phyloP scores from a whole-genome alignment of 495 filamentous ascomycete genomes.

The Penicillium argentinense region DNA sequence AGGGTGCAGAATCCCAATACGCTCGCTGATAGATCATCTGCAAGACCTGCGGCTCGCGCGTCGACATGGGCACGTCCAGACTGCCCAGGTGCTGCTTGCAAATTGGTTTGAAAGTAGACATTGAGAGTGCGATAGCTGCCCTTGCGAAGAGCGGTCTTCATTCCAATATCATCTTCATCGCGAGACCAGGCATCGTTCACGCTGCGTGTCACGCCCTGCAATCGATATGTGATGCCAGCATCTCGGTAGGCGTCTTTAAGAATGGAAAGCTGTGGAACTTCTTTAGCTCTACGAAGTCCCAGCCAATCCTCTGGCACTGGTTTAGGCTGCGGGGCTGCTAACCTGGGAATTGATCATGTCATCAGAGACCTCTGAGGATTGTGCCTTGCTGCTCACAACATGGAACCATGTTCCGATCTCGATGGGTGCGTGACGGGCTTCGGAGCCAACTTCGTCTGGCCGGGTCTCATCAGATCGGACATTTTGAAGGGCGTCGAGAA shows the following conservation, averaged over 20 bases:
- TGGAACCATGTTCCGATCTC: slow-evolving; percentile 53
- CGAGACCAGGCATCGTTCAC: slow-evolving; percentile 69
- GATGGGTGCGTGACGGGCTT: slow-evolving; percentile 31
- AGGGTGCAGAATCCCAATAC: slow-evolving; percentile 53
- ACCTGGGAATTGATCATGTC: slow-evolving; percentile 47
- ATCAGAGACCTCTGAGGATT: slow-evolving; percentile 32
- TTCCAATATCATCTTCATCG: slow-evolving; percentile 58
- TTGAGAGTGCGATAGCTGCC: slow-evolving; percentile 51
- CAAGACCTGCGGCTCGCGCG: slow-evolving; percentile 5
- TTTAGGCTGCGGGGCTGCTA: no score
- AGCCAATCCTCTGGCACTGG: no score
- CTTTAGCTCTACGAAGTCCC: no score
- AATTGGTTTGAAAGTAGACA: slow-evolving; percentile 53
- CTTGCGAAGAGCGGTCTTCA: slow-evolving; percentile 63
- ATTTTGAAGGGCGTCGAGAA: slow-evolving; percentile 29
- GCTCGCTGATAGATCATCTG: slow-evolving; percentile 27
- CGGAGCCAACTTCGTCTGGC: slow-evolving; percentile 9
- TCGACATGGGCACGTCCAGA: slow-evolving; percentile 11
- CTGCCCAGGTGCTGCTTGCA: slow-evolving; percentile 29
- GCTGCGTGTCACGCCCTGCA: slow-evolving; percentile 70
- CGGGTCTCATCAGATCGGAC: slow-evolving; percentile 20
- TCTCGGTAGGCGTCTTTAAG: slow-evolving; percentile 45
- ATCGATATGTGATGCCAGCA: slow-evolving; percentile 49
- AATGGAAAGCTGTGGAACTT: slow-evolving; percentile 42
- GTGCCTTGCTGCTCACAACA: slow-evolving; percentile 40